Base-by-base conservation (phyloP, 805 yeast species). In the Yarrowia deformans region DNA sequence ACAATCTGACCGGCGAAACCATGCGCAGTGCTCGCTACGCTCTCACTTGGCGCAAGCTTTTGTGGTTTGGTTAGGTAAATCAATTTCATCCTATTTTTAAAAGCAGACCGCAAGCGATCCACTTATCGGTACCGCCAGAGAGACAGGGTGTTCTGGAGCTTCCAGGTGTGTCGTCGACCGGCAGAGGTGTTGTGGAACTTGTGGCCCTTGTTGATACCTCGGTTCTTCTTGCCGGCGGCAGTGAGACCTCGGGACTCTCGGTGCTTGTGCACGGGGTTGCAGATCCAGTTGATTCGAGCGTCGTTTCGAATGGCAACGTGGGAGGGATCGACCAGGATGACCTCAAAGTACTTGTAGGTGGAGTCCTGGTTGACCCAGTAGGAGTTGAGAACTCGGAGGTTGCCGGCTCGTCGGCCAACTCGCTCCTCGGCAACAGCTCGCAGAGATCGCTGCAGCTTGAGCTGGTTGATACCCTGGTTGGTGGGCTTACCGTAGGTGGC, bases 401-500 rank as follows among this genome's bases (percentile, higher is more conserved):
- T 95, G 80, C 97, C 89, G 84, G 97, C 97, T 83, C 95, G 92
- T 83, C 97, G 93, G 81, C 97, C 99, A 80, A 94, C 97, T 87
- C 98, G 91, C 88, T 95, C 99, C 88, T 95, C 99, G 80, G 99
- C 99, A 79, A 97, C 93, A 79, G 97, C 88, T 85, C 97, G 92
- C 84, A 92, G 87, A 74, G 97, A 90, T 86, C 94, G 92, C 88
- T 95, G 99, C 97, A 93, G 93, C 88, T 95, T 95, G 87, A 95
- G 91, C 85, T 95, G 98, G 88, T 88, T 88, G 78, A 95, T 95
- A 91, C 99, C 99, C 87, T 92, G 97, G 97, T 95, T 95, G 88
- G 99, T 95, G 90, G 99, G 99, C 91, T 95, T 95, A 91, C 99
- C 99, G 90, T 95, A 94, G 83, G 98, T 95, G 81, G 98, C 98